phyloP scores from a whole-genome alignment of 495 filamentous ascomycete species.

The Aspergillus leporis region DNA sequence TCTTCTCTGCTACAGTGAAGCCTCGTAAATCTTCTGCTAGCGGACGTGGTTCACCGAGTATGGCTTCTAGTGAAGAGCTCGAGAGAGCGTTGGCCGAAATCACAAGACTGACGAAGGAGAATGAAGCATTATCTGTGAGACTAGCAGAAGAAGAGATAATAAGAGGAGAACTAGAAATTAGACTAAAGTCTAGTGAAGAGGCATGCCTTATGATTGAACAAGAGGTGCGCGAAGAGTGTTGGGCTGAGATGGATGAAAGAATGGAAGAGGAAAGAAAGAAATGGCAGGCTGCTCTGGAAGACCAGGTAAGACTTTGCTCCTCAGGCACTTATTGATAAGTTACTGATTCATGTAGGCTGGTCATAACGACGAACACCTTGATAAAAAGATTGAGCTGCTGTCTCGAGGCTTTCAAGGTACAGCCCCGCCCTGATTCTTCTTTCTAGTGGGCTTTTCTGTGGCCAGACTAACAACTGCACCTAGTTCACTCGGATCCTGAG shows the following conservation, averaged over 20 bases:
- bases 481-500: constrained; percentile 52
- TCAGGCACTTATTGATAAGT: background rate
- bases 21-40: constrained; percentile 36
- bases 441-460: background rate
- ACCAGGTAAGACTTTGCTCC: constrained; percentile 55
- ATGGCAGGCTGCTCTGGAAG: constrained; percentile 73
- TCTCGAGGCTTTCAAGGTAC: constrained; percentile 64
- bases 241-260: constrained; percentile 76
- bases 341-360: constrained; percentile 44
- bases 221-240: constrained; percentile 88
- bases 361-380: constrained; percentile 75
- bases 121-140: constrained; percentile 60
- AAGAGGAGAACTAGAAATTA: constrained; percentile 53
- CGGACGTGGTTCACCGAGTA: constrained; percentile 50
- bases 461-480: constrained; percentile 12
- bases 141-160: constrained; percentile 64
- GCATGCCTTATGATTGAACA: constrained; percentile 72
- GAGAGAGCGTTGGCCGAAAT: constrained; percentile 76
- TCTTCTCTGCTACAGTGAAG: constrained; percentile 47
- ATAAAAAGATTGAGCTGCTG: constrained; percentile 86
- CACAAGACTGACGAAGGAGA: constrained; percentile 68
- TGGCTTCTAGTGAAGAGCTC: constrained; percentile 64
- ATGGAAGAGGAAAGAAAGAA: constrained; percentile 71
- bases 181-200: constrained; percentile 63
- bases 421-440: background rate